A percentile compares a stretch with the other conserved stretches of the same genome.
Conservation (phyloP, 768 basidiomycete species). For the Pleurotus ostreatus region DNA sequence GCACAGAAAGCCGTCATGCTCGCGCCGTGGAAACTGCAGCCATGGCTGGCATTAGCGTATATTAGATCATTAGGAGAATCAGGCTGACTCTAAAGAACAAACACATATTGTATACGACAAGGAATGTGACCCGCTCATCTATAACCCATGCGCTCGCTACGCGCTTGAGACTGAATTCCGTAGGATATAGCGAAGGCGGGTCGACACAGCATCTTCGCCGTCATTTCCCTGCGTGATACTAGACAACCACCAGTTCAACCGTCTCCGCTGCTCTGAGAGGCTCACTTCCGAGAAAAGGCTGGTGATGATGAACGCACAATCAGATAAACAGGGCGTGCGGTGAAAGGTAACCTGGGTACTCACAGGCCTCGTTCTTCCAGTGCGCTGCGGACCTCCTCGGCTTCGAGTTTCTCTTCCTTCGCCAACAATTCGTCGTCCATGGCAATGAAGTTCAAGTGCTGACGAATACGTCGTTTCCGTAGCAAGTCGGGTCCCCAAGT, state of each 20-base stretch:
- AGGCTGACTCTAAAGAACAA: background rate
- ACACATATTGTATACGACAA: no score
- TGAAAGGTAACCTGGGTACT: conserved; percentile 22
- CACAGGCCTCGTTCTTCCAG: conserved; percentile 78
- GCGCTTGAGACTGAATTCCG: conserved; percentile 9
- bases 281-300: conserved; percentile 36
- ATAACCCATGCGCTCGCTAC: background rate
- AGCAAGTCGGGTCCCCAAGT: conserved; percentile 39
- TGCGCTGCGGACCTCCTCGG: conserved; percentile 57
- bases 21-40: conserved; percentile 43
- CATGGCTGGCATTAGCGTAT: conserved; percentile 62
- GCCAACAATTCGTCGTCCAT: conserved; percentile 63
- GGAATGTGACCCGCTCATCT: no score
- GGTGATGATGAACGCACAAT: background rate
- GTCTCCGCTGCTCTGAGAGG: conserved; percentile 41
- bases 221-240: conserved; percentile 6
- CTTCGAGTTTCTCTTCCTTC: conserved; percentile 47
- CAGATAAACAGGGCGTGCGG: background rate
- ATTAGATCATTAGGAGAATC: conserved; percentile 27
- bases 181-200: conserved; percentile 13
- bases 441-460: conserved; percentile 42
- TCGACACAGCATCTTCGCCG: conserved; percentile 12
- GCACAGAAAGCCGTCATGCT: conserved; percentile 67
- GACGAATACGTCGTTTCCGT: conserved; percentile 38
- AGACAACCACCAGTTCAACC: conserved; percentile 61